phyloP scores from a whole-genome alignment of 2,329 filamentous ascomycete species.

The Aschersonia sp. region DNA sequence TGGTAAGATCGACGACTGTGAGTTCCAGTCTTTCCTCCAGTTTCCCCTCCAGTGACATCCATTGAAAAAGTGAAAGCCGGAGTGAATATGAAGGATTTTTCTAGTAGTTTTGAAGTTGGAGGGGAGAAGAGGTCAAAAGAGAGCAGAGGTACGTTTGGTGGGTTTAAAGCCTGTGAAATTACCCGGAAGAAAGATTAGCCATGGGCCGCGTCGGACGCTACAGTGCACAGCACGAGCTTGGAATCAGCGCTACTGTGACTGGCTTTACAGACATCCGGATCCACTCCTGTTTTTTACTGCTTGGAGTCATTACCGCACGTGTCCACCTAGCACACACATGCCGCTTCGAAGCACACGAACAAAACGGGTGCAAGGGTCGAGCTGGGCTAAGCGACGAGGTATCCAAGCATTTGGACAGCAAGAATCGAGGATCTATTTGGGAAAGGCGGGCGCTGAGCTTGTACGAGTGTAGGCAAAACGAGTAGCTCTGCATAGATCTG shows the following conservation, averaged over 20 bases:
- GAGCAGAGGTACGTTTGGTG: neutral
- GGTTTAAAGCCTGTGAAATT: constrained; percentile 3
- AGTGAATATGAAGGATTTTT: constrained; percentile 55
- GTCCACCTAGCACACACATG: too few relatives aligned
- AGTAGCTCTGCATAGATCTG: too few relatives aligned
- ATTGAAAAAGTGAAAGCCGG: constrained; percentile 36
- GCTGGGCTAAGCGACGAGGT: too few relatives aligned
- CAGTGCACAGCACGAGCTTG: neutral
- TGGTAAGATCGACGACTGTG: constrained; percentile 31
- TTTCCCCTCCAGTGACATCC: constrained; percentile 54
- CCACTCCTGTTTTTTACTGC: too few relatives aligned
- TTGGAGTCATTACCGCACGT: too few relatives aligned
- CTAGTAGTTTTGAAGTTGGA: constrained; percentile 25
- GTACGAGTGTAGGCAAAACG: too few relatives aligned
- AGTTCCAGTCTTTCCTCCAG: constrained; percentile 47
- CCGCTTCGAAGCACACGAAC: neutral
- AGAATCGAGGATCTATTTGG: too few relatives aligned
- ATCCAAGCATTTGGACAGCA: too few relatives aligned
- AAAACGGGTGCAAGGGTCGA: too few relatives aligned
- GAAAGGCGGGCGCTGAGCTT: too few relatives aligned
- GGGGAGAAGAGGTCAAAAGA: constrained; percentile 7
- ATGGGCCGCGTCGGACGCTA: neutral
- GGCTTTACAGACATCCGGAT: neutral
- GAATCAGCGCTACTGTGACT: constrained; percentile 1
- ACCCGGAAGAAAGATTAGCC: constrained; percentile 14